Conservation (phyloP, 495 filamentous ascomycete species). For the Penicillium bovifimosum region DNA sequence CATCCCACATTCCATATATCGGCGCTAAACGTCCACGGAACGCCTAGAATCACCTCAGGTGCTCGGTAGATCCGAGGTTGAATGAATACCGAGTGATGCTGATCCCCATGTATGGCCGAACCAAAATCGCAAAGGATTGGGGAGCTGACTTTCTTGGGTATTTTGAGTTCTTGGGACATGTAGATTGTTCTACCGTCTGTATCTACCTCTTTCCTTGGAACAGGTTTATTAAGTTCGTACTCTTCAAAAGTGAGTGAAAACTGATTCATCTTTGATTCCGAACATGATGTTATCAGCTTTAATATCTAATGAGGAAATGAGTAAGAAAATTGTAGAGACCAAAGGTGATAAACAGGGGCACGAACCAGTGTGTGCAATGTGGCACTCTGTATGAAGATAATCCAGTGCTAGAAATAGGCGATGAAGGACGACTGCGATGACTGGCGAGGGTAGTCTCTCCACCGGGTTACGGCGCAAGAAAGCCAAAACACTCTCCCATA, state of each 20-base stretch:
- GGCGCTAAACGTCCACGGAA: constrained; percentile 32
- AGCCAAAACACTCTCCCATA: constrained; percentile 37
- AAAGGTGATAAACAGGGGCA: background rate
- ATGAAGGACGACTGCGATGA: constrained; percentile 24
- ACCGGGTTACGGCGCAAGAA: constrained; percentile 32
- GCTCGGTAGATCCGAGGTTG: constrained; percentile 38
- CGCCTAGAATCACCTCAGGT: constrained; percentile 38
- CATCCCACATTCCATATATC: constrained; percentile 44
- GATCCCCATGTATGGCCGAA: constrained; percentile 11
- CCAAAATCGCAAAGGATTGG: constrained; percentile 29
- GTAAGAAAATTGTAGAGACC: background rate
- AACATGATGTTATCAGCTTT: constrained; percentile 39
- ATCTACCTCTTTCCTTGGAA: constrained; percentile 25
- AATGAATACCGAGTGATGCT: constrained; percentile 18
- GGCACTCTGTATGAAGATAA: constrained; percentile 42
- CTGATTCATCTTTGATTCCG: constrained; percentile 29
- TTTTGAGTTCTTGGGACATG: constrained; percentile 16
- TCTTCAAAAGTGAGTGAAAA: constrained; percentile 30
- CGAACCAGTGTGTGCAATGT: constrained; percentile 41
- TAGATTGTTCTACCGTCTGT: constrained; percentile 23
- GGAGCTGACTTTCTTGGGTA: constrained; percentile 12
- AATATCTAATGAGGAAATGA: constrained; percentile 22
- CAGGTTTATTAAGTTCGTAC: constrained; percentile 25
- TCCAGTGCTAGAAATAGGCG: constrained; percentile 38
- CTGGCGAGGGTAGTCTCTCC: constrained; percentile 17